These are phyloP conservation scores for Colletotrichum tabaci DNA, from an alignment of 2,329 filamentous ascomycete species.

Conservation along the genomic window DNA sequence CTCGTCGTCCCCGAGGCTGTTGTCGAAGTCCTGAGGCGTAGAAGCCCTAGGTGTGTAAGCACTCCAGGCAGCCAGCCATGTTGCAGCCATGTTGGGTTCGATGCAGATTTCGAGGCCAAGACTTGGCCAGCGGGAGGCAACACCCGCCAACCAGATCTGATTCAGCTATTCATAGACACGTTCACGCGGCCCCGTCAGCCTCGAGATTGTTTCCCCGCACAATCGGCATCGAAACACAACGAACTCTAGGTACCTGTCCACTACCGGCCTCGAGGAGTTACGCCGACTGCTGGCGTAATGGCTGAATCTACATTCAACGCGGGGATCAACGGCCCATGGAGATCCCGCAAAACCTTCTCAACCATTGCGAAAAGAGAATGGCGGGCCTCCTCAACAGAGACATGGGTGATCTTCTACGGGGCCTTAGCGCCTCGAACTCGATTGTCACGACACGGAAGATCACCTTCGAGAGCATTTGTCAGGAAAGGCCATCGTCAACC, in stretches of 20 bases:
- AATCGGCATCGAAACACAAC: not conserved
- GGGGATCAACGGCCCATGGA: not conserved
- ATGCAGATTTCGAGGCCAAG: not conserved
- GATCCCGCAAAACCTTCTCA: not conserved
- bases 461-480: not conserved
- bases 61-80: not conserved
- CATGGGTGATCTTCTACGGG: not conserved
- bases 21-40: not conserved
- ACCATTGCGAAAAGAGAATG: not conserved
- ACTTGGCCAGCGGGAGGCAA: not conserved
- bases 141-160: not conserved
- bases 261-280: not conserved
- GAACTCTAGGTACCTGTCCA: no score
- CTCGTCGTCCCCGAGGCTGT: not conserved
- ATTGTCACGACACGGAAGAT: not conserved
- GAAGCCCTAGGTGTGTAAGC: not conserved
- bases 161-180: not conserved
- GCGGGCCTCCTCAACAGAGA: not conserved
- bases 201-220: not conserved
- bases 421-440: not conserved
- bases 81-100: not conserved
- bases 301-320: not conserved
- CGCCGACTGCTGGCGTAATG: not conserved
- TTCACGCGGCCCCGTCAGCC: not conserved
- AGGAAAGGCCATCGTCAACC: not conserved